A percentile compares a stretch with the other conserved stretches of the same genome.
Evolutionary conservation across 1,139 yeast genomes (phyloP).

Genomic region (Trichomonascaceae sp.): DNA sequence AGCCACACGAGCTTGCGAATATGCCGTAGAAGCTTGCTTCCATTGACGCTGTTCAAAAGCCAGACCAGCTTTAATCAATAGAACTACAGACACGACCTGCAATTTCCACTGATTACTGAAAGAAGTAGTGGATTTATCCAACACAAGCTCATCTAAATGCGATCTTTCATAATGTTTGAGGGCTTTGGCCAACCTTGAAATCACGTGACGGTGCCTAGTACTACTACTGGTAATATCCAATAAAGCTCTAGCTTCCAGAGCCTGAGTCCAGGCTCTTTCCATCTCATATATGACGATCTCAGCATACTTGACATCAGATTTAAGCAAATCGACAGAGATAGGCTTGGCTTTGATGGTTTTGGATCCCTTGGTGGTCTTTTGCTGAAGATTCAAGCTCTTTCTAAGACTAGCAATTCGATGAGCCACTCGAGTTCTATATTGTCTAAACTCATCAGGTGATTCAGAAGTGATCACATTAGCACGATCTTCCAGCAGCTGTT

Average conservation of each 20-base stretch:
- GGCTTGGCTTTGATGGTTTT: slow-evolving; percentile 36
- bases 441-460: slow-evolving; percentile 34
- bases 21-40: slow-evolving; percentile 46
- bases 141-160: slow-evolving; percentile 35
- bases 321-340: slow-evolving; percentile 44
- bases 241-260: slow-evolving; percentile 55
- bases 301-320: slow-evolving; percentile 43
- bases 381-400: slow-evolving; percentile 49
- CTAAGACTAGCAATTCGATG: slow-evolving; percentile 52
- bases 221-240: slow-evolving; percentile 47
- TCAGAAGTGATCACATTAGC: slow-evolving; percentile 35
- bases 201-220: slow-evolving; percentile 42
- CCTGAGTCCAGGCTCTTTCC: slow-evolving; percentile 65
- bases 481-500: slow-evolving; percentile 28
- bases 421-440: slow-evolving; percentile 28
- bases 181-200: slow-evolving; percentile 66
- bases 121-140: slow-evolving; percentile 32
- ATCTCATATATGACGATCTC: slow-evolving; percentile 47
- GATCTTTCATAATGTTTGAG: slow-evolving; percentile 34
- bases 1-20: slow-evolving; percentile 57
- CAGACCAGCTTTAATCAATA: slow-evolving; percentile 55
- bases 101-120: slow-evolving; percentile 27
- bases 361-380: slow-evolving; percentile 44
- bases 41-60: slow-evolving; percentile 57
- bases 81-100: slow-evolving; percentile 56